phyloP scores from a whole-genome alignment of 1,139 yeast genomes.

The Candida glucosophila region DNA sequence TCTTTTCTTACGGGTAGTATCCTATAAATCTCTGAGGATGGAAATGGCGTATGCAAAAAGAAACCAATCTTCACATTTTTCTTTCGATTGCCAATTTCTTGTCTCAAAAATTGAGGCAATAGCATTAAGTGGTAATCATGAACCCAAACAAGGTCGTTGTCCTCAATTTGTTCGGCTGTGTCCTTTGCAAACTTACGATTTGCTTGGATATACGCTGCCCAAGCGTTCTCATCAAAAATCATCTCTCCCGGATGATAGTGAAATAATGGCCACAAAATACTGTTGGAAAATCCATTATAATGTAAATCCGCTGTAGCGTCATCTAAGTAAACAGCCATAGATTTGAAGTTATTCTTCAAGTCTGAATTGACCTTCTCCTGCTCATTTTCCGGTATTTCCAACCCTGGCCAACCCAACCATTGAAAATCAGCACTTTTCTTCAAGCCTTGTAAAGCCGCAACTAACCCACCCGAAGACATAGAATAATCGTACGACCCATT shows the following conservation, averaged over 20 bases:
- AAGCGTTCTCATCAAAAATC: constrained; percentile 94
- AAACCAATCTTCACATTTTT: constrained; percentile 76
- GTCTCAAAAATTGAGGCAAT: constrained; percentile 81
- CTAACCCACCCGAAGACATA: constrained; percentile 97
- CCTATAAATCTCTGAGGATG: constrained; percentile 91
- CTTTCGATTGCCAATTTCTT: constrained; percentile 40
- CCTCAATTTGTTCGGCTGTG: constrained; percentile 63
- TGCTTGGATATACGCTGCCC: constrained; percentile 97
- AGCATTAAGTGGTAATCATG: constrained; percentile 97
- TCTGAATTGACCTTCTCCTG: constrained; percentile 62
- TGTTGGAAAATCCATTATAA: constrained; percentile 91
- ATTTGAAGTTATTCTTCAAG: constrained; percentile 68
- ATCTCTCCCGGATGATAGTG: constrained; percentile 99
- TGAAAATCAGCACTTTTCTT: constrained; percentile 80
- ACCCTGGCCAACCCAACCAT: constrained; percentile 98
- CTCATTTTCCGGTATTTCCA: constrained; percentile 76
- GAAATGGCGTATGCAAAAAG: constrained; percentile 97
- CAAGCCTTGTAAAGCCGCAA: constrained; percentile 89
- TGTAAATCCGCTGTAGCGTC: constrained; percentile 92
- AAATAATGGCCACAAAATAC: constrained; percentile 93
- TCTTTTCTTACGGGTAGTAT: constrained; percentile 93
- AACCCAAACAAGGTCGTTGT: constrained; percentile 91
- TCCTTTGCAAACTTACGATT: constrained; percentile 74
- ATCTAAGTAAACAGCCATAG: constrained; percentile 80
- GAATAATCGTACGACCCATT: constrained; percentile 58